Conservation (phyloP, 768 basidiomycete genomes). For the Lentinula edodes region DNA sequence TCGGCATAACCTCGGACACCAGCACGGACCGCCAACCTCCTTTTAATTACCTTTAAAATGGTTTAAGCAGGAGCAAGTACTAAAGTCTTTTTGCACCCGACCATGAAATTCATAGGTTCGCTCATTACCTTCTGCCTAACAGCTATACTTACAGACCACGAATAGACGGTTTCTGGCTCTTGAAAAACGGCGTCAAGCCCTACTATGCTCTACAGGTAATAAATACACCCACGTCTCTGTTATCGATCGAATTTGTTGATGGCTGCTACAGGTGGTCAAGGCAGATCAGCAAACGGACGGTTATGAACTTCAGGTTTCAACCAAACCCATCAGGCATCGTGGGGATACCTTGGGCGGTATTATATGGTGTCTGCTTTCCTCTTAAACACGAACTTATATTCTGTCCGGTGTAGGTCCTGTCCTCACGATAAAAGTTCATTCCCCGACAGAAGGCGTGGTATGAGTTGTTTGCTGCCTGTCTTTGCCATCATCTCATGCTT, state of each 20-base stretch:
- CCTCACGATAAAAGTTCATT: constrained; percentile 44
- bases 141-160: background rate
- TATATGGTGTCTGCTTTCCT: constrained; percentile 6
- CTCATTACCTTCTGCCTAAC: background rate
- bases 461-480: background rate
- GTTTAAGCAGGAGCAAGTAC: background rate
- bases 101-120: background rate
- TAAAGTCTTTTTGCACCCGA: background rate
- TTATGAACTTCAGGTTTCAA: constrained; percentile 56
- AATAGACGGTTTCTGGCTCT: constrained; percentile 69
- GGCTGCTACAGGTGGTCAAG: constrained; percentile 42
- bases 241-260: background rate
- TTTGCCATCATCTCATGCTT: background rate
- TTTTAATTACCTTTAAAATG: background rate
- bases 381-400: constrained; percentile 12
- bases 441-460: constrained; percentile 46
- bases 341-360: constrained; percentile 58
- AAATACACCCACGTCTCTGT: too few relatives aligned
- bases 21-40: background rate
- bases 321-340: constrained; percentile 54
- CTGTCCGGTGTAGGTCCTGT: constrained; percentile 36
- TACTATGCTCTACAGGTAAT: constrained; percentile 40
- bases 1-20: background rate
- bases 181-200: constrained; percentile 56
- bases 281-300: constrained; percentile 36